Conservation (phyloP, 2,329 filamentous ascomycete species). For the Chalaropsis thielavioides region DNA sequence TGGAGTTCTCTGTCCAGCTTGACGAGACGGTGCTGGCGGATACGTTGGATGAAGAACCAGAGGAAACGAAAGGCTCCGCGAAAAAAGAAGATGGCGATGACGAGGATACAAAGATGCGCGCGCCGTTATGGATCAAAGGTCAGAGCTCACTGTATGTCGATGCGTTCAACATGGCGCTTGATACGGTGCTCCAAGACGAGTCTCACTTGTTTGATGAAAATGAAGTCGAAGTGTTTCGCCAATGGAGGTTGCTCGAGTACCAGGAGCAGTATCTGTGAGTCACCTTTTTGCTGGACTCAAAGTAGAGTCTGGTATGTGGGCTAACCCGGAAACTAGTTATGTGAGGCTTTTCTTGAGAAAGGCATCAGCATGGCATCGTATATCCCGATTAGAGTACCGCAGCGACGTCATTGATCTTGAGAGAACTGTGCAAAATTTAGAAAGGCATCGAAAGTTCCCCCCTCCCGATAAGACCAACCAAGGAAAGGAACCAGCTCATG, state of each 20-base stretch:
- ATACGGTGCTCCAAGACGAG: slow-evolving; percentile 82
- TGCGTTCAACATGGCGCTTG: slow-evolving; percentile 83
- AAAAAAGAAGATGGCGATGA: slow-evolving; percentile 51
- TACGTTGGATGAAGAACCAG: too few relatives aligned
- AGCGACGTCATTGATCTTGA: slow-evolving; percentile 66
- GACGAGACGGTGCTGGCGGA: background rate
- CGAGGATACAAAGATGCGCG: background rate
- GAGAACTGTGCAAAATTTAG: slow-evolving; percentile 49
- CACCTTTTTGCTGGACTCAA: background rate
- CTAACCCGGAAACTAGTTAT: slow-evolving; percentile 42
- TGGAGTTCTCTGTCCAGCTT: background rate
- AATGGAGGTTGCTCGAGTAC: slow-evolving; percentile 62
- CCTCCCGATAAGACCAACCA: background rate
- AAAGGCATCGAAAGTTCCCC: slow-evolving; percentile 30
- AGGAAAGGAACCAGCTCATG: background rate
- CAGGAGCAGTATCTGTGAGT: slow-evolving; percentile 80
- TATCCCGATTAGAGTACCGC: slow-evolving; percentile 63
- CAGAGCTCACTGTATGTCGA: slow-evolving; percentile 91
- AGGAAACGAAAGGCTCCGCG: slow-evolving; percentile 38
- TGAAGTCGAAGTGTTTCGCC: slow-evolving; percentile 60
- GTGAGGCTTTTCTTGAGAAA: slow-evolving; percentile 88
- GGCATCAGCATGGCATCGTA: slow-evolving; percentile 78
- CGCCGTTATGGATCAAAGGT: slow-evolving; percentile 49
- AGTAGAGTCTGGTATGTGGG: background rate
- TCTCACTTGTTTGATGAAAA: slow-evolving; percentile 70